Evolutionary conservation across 2,329 filamentous ascomycete genomes (phyloP), one percentile per base, ranked within the genome.

Genomic region (Ophiocordyceps sinensis): DNA sequence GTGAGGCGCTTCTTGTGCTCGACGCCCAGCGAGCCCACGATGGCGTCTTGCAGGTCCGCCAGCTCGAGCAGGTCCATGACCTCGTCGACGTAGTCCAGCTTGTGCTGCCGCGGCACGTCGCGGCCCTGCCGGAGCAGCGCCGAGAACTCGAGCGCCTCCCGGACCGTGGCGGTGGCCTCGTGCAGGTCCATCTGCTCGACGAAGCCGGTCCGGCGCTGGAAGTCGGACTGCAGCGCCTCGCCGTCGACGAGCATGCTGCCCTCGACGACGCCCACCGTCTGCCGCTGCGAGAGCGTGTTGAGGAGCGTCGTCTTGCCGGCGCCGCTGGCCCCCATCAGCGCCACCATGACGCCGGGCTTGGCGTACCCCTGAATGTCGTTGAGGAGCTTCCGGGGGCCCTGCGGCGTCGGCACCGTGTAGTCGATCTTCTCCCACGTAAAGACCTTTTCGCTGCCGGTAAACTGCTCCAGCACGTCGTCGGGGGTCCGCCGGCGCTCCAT

Each of bases 291-390:
- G 19, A 89, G 67, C 3, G 80, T 78, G 56, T 86, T 79, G 35
- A 86, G 64, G 4, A 35, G 32, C 4, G 32, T 35, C 32, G 32
- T 35, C 32, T 35, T 35, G 3, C 32, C 32, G 4, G 32, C 32
- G 54, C 61, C 65, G 35, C 67, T 69, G 19, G 67, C 65, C 30
- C 68, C 81, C 84, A 89, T 89, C 0, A 88, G 68, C 9, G 83
- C 85, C 10, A 83, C 88, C 39, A 88, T 61, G 40, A 82, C 87
- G 28, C 85, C 85, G 1, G 85, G 85, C 45, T 85, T 82, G 36
- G 91, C 83, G 68, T 80, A 89, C n/a, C 85, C 85, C 50, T 88
- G 79, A 1, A 89, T 79, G 45, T 86, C 71, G 44, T 87, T 75
- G 17, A 91, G 63, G 41, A 91, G 72, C 38, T 77, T 74, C 17